Percentiles rank a stretch among this genome's conserved stretches.
Evolutionary conservation across 495 filamentous ascomycete genomes (phyloP).

Genomic region (Penicillium bialowiezense): DNA sequence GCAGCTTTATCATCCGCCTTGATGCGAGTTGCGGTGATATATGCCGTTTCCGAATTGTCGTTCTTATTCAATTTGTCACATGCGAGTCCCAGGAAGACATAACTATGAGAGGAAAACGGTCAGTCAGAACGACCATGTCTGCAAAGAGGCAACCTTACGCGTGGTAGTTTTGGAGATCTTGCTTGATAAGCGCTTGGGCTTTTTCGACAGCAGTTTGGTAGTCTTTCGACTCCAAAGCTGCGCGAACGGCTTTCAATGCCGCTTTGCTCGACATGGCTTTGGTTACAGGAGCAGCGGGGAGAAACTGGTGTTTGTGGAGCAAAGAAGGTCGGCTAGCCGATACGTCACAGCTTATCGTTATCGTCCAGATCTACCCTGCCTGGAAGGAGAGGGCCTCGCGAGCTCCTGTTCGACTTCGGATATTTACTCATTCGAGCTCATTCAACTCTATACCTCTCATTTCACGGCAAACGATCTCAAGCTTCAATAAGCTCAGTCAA

Average conservation of each 20-base stretch:
- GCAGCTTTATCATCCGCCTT: slow-evolving; percentile 64
- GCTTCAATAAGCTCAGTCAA: too few relatives aligned
- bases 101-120: slow-evolving; percentile 41
- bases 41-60: slow-evolving; percentile 70
- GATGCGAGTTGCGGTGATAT: slow-evolving; percentile 66
- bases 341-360: slow-evolving; percentile 26
- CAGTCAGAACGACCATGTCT: slow-evolving; percentile 13
- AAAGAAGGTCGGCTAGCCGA: slow-evolving; percentile 18
- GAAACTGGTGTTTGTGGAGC: slow-evolving; percentile 19
- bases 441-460: too few relatives aligned
- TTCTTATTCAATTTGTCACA: slow-evolving; percentile 68
- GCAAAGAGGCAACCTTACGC: slow-evolving; percentile 59
- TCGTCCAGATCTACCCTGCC: slow-evolving; percentile 2
- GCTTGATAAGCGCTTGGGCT: slow-evolving; percentile 61
- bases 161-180: slow-evolving; percentile 78
- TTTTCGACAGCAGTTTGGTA: slow-evolving; percentile 70
- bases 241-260: slow-evolving; percentile 77
- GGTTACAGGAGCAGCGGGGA: slow-evolving; percentile 16
- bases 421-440: too few relatives aligned
- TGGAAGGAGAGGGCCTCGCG: too few relatives aligned
- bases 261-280: slow-evolving; percentile 63
- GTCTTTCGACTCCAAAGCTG: slow-evolving; percentile 74
- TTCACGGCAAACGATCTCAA: too few relatives aligned
- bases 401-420: too few relatives aligned
- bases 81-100: slow-evolving; percentile 79